Percentiles rank a stretch among this genome's conserved stretches.
phyloP scores from a whole-genome alignment of 2,329 filamentous ascomycete species.

The Aotearoamyces nothofagi region DNA sequence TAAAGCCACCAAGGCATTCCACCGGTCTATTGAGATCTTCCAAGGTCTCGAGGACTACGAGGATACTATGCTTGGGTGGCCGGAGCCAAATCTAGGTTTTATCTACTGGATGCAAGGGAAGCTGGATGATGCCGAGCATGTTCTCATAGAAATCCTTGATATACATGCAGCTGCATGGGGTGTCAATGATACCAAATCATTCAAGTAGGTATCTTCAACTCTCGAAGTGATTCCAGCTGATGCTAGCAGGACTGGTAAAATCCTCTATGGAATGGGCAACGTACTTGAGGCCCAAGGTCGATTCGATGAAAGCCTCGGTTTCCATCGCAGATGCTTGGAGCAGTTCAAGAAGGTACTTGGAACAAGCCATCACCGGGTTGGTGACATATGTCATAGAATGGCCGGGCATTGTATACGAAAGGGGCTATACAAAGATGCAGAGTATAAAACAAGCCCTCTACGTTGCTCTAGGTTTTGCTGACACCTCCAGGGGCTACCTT shows the following conservation, averaged over 20 bases:
- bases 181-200: not conserved
- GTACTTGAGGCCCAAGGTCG: not conserved
- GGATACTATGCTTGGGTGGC: too few relatives aligned
- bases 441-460: too few relatives aligned
- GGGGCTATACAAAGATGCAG: too few relatives aligned
- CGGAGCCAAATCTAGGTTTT: not conserved
- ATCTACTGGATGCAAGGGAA: not conserved
- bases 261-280: not conserved
- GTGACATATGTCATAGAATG: not conserved
- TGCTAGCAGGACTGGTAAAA: not conserved
- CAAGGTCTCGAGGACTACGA: too few relatives aligned
- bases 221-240: not conserved
- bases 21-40: too few relatives aligned
- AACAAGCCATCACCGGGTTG: not conserved
- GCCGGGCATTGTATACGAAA: too few relatives aligned
- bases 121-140: not conserved
- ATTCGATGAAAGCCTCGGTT: not conserved
- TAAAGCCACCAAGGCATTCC: too few relatives aligned
- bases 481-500: too few relatives aligned
- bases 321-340: not conserved
- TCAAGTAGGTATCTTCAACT: not conserved
- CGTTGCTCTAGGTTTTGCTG: too few relatives aligned
- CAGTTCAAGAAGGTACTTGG: not conserved
- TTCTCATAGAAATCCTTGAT: not conserved
- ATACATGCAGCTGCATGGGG: not conserved